These are phyloP conservation scores for Oryza australiensis DNA, from an alignment of 176 grass and related monocot genomes.

Conservation along the genomic window DNA sequence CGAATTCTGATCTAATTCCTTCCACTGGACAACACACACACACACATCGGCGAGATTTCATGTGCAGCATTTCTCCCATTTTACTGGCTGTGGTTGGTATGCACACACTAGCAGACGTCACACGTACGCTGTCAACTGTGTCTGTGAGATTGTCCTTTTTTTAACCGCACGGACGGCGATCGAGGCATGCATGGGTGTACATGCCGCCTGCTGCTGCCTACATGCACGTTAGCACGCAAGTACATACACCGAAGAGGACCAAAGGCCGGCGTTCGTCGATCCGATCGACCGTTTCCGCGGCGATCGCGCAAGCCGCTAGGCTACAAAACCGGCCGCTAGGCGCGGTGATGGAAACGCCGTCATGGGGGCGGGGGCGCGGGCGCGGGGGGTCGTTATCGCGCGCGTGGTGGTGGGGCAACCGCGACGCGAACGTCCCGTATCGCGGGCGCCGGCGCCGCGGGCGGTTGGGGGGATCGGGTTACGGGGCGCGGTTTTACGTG, in stretches of 20 bases:
- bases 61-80: neutral
- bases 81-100: no score
- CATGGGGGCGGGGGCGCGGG: neutral
- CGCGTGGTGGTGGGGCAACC: no score
- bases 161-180: neutral
- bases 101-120: neutral
- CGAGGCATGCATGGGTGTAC: neutral
- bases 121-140: neutral
- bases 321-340: neutral
- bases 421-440: neutral
- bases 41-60: conserved; percentile 29
- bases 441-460: neutral
- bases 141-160: neutral
- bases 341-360: neutral
- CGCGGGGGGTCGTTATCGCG: neutral
- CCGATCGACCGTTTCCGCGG: neutral
- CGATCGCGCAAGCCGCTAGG: neutral
- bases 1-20: neutral
- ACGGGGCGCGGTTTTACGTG: neutral
- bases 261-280: no score
- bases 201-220: neutral
- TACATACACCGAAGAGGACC: neutral
- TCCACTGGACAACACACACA: neutral
- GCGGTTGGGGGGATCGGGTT: neutral
- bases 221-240: neutral